Percentiles rank a stretch among this genome's conserved stretches.
These are phyloP conservation scores for Ligustrum vulgare DNA, from an alignment of 257 asterid genomes.

Conservation along the genomic window DNA sequence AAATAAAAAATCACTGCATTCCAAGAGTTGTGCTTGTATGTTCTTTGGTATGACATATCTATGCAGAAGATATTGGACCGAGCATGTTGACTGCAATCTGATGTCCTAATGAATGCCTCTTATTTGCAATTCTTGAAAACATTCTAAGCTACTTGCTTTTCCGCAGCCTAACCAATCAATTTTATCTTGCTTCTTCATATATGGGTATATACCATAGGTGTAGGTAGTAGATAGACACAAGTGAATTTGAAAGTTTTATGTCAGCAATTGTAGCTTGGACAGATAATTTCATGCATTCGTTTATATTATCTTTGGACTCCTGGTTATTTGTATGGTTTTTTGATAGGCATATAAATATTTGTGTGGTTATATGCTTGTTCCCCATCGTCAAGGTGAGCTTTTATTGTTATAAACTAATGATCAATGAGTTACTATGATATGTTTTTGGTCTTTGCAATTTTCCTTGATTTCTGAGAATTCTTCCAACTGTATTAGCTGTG, in stretches of 20 bases:
- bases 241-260: background rate
- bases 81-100: background rate
- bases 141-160: background rate
- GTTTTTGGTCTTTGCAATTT: background rate
- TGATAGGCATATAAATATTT: background rate
- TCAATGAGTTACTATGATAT: background rate
- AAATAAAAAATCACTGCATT: background rate
- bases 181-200: background rate
- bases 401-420: background rate
- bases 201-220: background rate
- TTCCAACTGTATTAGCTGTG: conserved; percentile 3
- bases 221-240: background rate
- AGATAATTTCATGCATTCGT: background rate
- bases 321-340: background rate
- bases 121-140: background rate
- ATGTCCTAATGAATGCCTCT: background rate
- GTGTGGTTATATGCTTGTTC: background rate
- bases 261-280: background rate
- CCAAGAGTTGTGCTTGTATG: background rate
- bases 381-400: background rate
- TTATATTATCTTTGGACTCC: background rate
- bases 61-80: background rate
- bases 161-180: background rate
- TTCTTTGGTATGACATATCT: background rate
- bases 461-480: background rate